Base-by-base conservation (phyloP, 371 early-diverging fungal genomes). In the Gilbertella persicaria region DNA sequence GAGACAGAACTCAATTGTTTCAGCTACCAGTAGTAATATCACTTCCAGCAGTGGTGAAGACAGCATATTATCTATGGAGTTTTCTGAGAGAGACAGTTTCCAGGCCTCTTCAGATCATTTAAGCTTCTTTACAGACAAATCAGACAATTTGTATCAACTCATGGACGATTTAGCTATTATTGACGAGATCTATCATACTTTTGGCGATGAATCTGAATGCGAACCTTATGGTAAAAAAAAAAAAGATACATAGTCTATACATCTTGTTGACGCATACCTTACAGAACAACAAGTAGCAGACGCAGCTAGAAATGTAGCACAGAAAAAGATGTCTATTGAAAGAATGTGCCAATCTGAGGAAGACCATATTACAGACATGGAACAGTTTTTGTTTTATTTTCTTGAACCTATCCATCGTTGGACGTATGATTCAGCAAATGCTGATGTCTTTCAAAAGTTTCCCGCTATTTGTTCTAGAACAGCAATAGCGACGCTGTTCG, bases 151-250 rank as follows among this genome's bases (percentile, higher is more conserved):
- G 30, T 16, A 25, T 33, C 60, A 67, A 16, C 37, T 66, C 3
- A 48, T 69, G 41, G 66, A 66, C 45, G 69, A 69, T 39, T 52
- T 69, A 13, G 42, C 66, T 3, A 69, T 69, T 17, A 69, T 69
- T 38, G 69, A 69, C 21, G 69, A 69, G n/a, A 30, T 69, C 21
- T 65, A 62, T 30, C 53, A 53, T 9, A 46, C 47, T 4, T 67
- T 50, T 51, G 50, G 46, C 9, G 53, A 57, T 24, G 66, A 62
- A 16, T 39, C 38, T 5, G 65, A 56, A 30, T 26, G 23, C 12
- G 64, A 58, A n/a, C 45, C 36, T 13, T 69, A 60, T 56, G 65
- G 69, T 69, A 64, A 44, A 35, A 9, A 7, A 29, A 7, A 24
- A 39, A n/a, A n/a, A 1, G 4, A 8, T 30, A 23, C 3, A 30